These are phyloP conservation scores for Hippophae tibetana DNA, from an alignment of 306 rosid genomes.

Conservation along the genomic window DNA sequence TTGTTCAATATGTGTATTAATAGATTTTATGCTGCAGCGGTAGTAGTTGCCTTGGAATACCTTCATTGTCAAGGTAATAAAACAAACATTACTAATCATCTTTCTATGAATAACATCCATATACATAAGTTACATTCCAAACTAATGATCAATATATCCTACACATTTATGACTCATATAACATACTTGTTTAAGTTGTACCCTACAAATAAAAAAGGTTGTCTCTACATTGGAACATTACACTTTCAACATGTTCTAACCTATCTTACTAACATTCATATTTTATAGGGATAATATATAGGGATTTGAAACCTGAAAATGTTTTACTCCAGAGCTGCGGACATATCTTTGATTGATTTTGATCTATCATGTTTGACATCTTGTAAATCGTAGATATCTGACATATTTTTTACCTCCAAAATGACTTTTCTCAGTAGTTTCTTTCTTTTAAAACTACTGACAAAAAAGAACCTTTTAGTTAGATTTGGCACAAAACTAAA, in stretches of 20 bases:
- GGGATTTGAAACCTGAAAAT: conserved; percentile 96
- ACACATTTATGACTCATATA: too few species aligned
- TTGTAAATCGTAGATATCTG: conserved; percentile 72
- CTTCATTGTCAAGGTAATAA: conserved; percentile 87
- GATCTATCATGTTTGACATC: conserved; percentile 88
- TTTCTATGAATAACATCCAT: background rate
- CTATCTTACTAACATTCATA: too few species aligned
- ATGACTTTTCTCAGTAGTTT: too few species aligned
- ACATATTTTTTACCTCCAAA: background rate
- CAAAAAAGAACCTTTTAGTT: too few species aligned
- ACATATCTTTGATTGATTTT: conserved; percentile 77
- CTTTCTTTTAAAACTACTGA: too few species aligned
- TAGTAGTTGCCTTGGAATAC: conserved; percentile 83
- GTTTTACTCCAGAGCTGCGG: conserved; percentile 73
- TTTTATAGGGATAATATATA: conserved; percentile 70
- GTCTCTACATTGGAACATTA: too few species aligned
- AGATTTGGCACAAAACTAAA: too few species aligned
- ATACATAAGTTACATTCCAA: background rate
- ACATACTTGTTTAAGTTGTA: too few species aligned
- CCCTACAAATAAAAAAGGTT: too few species aligned
- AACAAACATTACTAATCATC: background rate
- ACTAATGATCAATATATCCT: too few species aligned
- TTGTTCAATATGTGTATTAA: conserved; percentile 11
- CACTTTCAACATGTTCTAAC: too few species aligned
- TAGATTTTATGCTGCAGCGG: conserved; percentile 88